phyloP scores from a whole-genome alignment of 1,284 basidiomycete species.

The Apiotrichum mycotoxinovorans region DNA sequence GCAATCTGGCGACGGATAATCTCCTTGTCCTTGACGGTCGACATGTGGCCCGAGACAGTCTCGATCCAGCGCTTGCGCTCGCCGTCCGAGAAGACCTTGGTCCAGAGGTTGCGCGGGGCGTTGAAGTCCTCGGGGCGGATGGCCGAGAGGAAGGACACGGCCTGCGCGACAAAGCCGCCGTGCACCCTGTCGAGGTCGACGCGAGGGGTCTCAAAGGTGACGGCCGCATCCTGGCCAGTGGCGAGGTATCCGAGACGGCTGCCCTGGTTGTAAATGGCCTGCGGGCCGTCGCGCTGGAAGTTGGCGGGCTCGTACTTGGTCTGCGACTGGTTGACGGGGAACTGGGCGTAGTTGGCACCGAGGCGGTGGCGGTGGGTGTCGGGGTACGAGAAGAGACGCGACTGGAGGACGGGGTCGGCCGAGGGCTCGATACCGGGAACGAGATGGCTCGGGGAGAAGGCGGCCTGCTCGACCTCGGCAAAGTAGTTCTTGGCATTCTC shows the following conservation, averaged over 20 bases:
- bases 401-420: conserved; percentile 85
- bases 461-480: conserved; percentile 73
- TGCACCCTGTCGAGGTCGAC: conserved; percentile 54
- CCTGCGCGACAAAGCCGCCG: conserved; percentile 70
- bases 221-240: conserved; percentile 53
- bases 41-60: conserved; percentile 74
- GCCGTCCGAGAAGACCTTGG: conserved; percentile 69
- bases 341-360: conserved; percentile 72
- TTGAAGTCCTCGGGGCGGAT: conserved; percentile 84
- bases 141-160: conserved; percentile 68
- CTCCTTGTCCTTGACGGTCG: conserved; percentile 60
- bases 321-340: conserved; percentile 81
- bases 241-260: conserved; percentile 80
- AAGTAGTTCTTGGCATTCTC: conserved; percentile 64
- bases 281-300: conserved; percentile 65
- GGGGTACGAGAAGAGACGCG: conserved; percentile 90
- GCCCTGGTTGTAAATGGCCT: conserved; percentile 72
- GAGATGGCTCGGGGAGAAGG: conserved; percentile 65
- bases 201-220: conserved; percentile 31
- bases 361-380: conserved; percentile 81
- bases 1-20: conserved; percentile 70
- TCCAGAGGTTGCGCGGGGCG: conserved; percentile 77
- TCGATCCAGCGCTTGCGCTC: conserved; percentile 66
- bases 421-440: conserved; percentile 84
- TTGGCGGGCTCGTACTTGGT: conserved; percentile 62